Evolutionary conservation across 2,329 filamentous ascomycete genomes (phyloP).

Genomic region (Escovopsis sp.): DNA sequence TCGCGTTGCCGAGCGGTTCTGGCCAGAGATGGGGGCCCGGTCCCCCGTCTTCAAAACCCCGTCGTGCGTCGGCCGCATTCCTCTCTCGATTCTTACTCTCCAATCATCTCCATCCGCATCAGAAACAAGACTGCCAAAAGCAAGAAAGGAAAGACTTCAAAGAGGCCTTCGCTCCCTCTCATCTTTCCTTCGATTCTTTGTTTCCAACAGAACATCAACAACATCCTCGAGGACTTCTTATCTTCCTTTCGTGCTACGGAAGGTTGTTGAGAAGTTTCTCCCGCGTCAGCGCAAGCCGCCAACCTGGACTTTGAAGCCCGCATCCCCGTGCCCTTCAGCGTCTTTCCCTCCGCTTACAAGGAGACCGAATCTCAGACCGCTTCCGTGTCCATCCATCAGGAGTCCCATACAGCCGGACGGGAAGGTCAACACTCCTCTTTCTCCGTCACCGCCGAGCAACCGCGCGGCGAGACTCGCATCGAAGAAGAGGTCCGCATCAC

Average conservation of each 20-base stretch:
- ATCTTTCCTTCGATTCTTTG: slow-evolving; percentile 30
- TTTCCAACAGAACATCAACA: slow-evolving; percentile 32
- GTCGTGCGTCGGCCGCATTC: slow-evolving; percentile 18
- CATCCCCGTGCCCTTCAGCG: slow-evolving; percentile 98
- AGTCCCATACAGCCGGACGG: slow-evolving; percentile 89
- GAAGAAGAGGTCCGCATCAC: slow-evolving; percentile 77
- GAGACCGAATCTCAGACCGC: slow-evolving; percentile 35
- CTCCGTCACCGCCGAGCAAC: slow-evolving; percentile 48
- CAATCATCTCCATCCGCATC: slow-evolving; percentile 25
- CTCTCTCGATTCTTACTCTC: slow-evolving; percentile 16
- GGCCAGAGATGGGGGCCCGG: slow-evolving; percentile 10
- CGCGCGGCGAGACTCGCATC: slow-evolving; percentile 46
- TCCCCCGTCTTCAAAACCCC: slow-evolving; percentile 26
- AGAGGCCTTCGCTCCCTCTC: slow-evolving; percentile 19
- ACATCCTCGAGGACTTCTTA: slow-evolving; percentile 53
- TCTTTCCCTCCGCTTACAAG: slow-evolving; percentile 97
- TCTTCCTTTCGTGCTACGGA: slow-evolving; percentile 53
- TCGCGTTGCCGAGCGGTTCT: background rate
- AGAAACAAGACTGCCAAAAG: slow-evolving; percentile 12
- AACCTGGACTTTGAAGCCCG: slow-evolving; percentile 99
- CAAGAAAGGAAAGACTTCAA: slow-evolving; percentile 21
- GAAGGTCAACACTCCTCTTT: slow-evolving; percentile 83
- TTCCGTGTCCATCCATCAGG: slow-evolving; percentile 55
- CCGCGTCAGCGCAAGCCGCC: slow-evolving; percentile 61
- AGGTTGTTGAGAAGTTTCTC: slow-evolving; percentile 51